Evolutionary conservation across 2,329 filamentous ascomycete genomes (phyloP).

Genomic region (Fusarium pseudograminearum): DNA sequence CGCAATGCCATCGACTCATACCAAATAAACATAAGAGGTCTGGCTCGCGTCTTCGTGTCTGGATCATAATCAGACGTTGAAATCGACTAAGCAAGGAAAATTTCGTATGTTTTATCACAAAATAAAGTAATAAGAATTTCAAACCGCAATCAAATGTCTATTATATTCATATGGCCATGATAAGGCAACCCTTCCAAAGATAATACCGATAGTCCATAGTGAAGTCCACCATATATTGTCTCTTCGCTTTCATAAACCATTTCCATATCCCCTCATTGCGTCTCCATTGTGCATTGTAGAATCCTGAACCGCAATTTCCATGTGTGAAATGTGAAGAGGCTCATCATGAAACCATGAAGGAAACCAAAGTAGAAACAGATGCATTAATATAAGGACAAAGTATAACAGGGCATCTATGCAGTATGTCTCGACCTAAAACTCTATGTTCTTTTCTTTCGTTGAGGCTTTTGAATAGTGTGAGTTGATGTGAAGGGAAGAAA

Average conservation of each 20-base stretch:
- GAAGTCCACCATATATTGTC: conserved; percentile 21
- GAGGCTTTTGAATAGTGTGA: conserved; percentile 21
- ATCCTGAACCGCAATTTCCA: background rate
- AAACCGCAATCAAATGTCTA: conserved; percentile 14
- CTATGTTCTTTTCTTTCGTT: conserved; percentile 5
- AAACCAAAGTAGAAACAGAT: conserved; percentile 13
- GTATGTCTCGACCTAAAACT: conserved; percentile 3
- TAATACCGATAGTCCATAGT: conserved; percentile 4
- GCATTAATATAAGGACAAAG: background rate
- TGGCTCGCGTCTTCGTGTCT: background rate
- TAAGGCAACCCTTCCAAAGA: background rate
- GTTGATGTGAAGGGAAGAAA: conserved; percentile 13
- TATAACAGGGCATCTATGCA: background rate
- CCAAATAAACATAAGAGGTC: background rate
- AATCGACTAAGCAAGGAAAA: background rate
- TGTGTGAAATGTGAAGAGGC: conserved; percentile 6
- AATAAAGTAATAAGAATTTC: conserved; percentile 18
- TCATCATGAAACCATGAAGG: background rate
- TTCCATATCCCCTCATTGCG: background rate
- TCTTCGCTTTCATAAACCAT: background rate
- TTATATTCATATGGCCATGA: conserved; percentile 3
- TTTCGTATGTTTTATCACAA: background rate
- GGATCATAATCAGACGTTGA: background rate
- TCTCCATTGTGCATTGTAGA: background rate
- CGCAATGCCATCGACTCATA: background rate